These are phyloP conservation scores for Hypoxylon sp. DNA, from an alignment of 2,329 filamentous ascomycete species.

Conservation along the genomic window DNA sequence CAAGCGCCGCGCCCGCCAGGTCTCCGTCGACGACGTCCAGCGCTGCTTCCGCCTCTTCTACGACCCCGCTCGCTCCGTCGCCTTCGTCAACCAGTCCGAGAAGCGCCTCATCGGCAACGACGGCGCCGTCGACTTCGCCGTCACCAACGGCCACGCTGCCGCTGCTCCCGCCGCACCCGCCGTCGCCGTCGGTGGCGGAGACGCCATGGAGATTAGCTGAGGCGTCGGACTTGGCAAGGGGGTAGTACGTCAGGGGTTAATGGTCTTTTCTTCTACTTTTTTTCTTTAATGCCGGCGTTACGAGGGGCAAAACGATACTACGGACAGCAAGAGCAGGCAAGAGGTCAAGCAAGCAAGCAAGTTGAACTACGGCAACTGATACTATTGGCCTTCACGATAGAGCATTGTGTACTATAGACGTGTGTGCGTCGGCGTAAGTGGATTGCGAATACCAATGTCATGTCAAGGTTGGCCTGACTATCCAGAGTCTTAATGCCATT, in stretches of 20 bases:
- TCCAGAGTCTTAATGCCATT: too few relatives aligned
- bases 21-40: conserved; percentile 88
- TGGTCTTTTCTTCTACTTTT: too few relatives aligned
- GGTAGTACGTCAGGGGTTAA: neutral
- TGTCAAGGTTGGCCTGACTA: conserved; percentile 5
- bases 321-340: conserved; percentile 25
- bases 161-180: conserved; percentile 79
- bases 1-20: conserved; percentile 85
- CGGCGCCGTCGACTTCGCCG: conserved; percentile 77
- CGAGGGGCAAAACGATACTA: conserved; percentile 41
- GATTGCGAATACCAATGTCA: conserved; percentile 32
- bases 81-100: conserved; percentile 90
- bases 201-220: conserved; percentile 48
- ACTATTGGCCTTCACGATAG: conserved; percentile 31
- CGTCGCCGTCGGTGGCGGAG: conserved; percentile 57
- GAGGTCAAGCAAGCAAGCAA: conserved; percentile 15
- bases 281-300: conserved; percentile 38
- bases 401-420: conserved; percentile 39
- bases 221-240: too few relatives aligned
- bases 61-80: conserved; percentile 85
- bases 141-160: conserved; percentile 60
- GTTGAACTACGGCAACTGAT: conserved; percentile 8
- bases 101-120: conserved; percentile 90
- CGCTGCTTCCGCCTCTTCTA: conserved; percentile 94
- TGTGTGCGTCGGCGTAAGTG: conserved; percentile 34